Evolutionary conservation across 1,139 yeast genomes (phyloP), one percentile per base, ranked within the genome.

Genomic region (Yamadazyma jaroonii): DNA sequence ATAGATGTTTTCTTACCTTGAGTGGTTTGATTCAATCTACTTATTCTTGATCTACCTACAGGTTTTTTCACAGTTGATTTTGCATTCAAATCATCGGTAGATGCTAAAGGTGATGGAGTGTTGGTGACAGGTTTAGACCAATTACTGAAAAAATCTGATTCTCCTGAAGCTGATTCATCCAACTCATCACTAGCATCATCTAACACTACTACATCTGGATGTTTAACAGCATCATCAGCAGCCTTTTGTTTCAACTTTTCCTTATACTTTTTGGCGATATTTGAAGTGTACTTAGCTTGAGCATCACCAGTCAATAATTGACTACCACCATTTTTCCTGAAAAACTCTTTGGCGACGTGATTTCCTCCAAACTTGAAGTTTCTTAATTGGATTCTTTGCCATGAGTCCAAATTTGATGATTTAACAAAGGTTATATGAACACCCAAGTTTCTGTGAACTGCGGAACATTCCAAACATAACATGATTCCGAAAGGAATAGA

Each of bases 281-380:
- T 73, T 23, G 94, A 78, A 25, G 89, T 80, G 61, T 94, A 92
- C 61, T 90, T 90, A 41, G 81, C 79, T 46, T 74, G 77, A 21
- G 92, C 84, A 53, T 85, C 86, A 42, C 62, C 63, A 43, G 50
- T 55, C 40, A 89, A 67, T 52, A 67, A 81, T 53, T 79, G 80
- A 20, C 87, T 72, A 12, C 96, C 97, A 32, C 96, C 96, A 54
- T 89, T 81, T 61, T 86, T 86, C 50, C 77, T 61, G 59, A 85
- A 85, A 54, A 79, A 92, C 41, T 86, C 96, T 48, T 81, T 80
- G 31, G 96, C 96, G 34, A 74, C 76, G 52, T 82, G 82, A 61
- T 92, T 92, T 13, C 97, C 98, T 38, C 97, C 97, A 43, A 84
- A 78, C 57, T 90, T 89, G 77, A 92, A 88, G 57, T 88, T 80